phyloP scores from a whole-genome alignment of 768 basidiomycete species.

The Paxillus rubicundulus region DNA sequence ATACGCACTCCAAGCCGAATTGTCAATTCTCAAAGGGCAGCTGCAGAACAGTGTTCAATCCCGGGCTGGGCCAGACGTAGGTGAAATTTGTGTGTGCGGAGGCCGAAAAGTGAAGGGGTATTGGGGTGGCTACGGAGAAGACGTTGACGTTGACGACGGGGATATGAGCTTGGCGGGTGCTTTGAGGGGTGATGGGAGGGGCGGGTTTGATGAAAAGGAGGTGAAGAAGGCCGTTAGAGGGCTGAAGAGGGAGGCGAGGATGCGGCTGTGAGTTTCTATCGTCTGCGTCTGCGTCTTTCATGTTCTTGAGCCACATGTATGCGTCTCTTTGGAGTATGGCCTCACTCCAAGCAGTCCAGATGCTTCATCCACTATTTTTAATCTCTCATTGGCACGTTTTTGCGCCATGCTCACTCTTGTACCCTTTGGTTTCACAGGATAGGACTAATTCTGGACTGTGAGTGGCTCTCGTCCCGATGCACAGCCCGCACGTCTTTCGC shows the following conservation, averaged over 20 bases:
- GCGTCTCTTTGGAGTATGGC: background rate
- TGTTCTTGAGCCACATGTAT: background rate
- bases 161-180: conserved; percentile 45
- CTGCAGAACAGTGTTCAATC: conserved; percentile 19
- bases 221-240: conserved; percentile 63
- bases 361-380: background rate
- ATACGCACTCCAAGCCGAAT: conserved; percentile 82
- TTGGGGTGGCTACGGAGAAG: conserved; percentile 64
- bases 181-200: conserved; percentile 44
- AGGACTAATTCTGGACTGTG: conserved; percentile 28
- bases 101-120: conserved; percentile 62
- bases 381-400: background rate
- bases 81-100: conserved; percentile 51
- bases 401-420: conserved; percentile 3
- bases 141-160: conserved; percentile 44
- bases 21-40: conserved; percentile 59
- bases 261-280: conserved; percentile 59
- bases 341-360: background rate
- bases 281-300: background rate
- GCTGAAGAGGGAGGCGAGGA: conserved; percentile 63
- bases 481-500: background rate
- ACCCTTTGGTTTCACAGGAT: conserved; percentile 13
- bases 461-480: conserved; percentile 6
- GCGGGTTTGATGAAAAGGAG: conserved; percentile 69
- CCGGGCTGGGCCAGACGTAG: conserved; percentile 13